Conservation (phyloP, 2,329 filamentous ascomycete species). For the Fusarium sterilihyphosum region DNA sequence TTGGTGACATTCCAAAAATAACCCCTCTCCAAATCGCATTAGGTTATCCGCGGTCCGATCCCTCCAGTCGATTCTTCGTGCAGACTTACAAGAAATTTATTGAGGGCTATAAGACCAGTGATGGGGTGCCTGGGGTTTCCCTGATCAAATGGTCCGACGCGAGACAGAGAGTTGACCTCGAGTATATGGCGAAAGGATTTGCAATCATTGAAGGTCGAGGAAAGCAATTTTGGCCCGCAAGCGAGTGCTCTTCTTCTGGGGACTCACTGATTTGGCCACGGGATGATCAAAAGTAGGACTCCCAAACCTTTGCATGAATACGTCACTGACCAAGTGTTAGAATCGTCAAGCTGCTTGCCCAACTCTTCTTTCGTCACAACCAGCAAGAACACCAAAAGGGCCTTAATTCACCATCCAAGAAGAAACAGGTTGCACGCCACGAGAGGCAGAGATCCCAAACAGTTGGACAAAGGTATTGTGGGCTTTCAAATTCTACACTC, state of each 20-base stretch:
- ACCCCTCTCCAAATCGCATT: neutral
- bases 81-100: neutral
- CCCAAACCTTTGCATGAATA: fast-evolving
- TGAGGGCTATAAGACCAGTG: fast-evolving
- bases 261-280: neutral
- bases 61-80: neutral
- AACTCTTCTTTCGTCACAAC: neutral
- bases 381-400: neutral
- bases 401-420: neutral
- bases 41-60: neutral
- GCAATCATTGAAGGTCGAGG: neutral
- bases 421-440: neutral
- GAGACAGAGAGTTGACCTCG: neutral
- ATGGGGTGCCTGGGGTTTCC: neutral
- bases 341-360: neutral
- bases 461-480: neutral
- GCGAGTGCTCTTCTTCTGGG: neutral
- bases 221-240: neutral
- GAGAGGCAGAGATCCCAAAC: neutral
- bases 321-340: neutral
- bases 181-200: neutral
- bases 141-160: neutral
- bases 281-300: neutral
- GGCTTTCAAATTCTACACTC: fast-evolving
- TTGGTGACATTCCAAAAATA: neutral